Evolutionary conservation across 2,329 filamentous ascomycete genomes (phyloP).

Genomic region (Fusarium udum): DNA sequence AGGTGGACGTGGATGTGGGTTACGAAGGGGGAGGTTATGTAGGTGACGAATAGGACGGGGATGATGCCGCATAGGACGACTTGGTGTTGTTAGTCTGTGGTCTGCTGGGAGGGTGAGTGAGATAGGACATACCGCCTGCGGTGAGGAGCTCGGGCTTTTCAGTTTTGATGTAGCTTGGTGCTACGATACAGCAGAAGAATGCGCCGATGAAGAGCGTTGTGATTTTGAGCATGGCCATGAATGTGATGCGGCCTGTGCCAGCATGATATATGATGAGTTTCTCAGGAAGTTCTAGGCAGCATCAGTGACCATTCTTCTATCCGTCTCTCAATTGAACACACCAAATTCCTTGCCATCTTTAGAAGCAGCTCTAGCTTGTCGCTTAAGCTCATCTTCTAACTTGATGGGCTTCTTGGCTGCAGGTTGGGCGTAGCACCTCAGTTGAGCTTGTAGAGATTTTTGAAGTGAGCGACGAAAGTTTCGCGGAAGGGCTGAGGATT

Average conservation of each 20-base stretch:
- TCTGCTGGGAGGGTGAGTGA: neutral
- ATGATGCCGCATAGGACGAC: conserved; percentile 68
- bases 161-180: conserved; percentile 64
- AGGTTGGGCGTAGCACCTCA: conserved; percentile 41
- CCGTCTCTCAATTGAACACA: neutral
- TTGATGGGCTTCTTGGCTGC: conserved; percentile 19
- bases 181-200: conserved; percentile 71
- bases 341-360: conserved; percentile 35
- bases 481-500: conserved; percentile 17
- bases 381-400: conserved; percentile 42
- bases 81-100: conserved; percentile 50
- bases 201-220: conserved; percentile 75
- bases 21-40: conserved; percentile 75
- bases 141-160: conserved; percentile 50
- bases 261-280: conserved; percentile 78
- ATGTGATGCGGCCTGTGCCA: conserved; percentile 72
- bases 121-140: conserved; percentile 49
- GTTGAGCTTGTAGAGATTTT: conserved; percentile 38
- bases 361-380: conserved; percentile 41
- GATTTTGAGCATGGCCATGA: conserved; percentile 76
- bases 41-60: conserved; percentile 72
- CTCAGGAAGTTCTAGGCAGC: conserved; percentile 60
- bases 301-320: neutral
- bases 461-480: conserved; percentile 34
- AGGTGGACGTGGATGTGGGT: conserved; percentile 76